phyloP scores from a whole-genome alignment of 2,329 filamentous ascomycete genomes.

The Venturia effusa region DNA sequence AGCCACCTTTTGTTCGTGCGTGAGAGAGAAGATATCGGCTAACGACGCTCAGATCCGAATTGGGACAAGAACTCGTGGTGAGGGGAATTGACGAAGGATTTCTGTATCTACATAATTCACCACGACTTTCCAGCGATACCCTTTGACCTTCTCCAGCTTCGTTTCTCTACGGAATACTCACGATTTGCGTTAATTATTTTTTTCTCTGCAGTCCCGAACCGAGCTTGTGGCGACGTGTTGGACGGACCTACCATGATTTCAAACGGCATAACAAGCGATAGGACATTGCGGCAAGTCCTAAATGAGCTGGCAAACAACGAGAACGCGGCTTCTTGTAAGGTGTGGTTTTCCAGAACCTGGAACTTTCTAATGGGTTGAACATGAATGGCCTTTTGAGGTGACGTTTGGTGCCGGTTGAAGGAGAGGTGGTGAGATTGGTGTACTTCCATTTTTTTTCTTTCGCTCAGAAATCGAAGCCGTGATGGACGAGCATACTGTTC shows the following conservation, averaged over 20 bases:
- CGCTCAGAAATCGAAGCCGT: not conserved
- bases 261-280: too few species aligned
- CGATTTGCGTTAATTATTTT: not conserved
- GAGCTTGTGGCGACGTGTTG: not conserved
- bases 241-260: not conserved
- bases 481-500: not conserved
- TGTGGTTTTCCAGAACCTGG: not conserved
- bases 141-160: not conserved
- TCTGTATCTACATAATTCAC: not conserved
- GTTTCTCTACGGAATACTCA: not conserved
- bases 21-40: not conserved
- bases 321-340: not conserved
- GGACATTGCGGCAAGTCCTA: too few species aligned
- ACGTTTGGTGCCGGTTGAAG: not conserved
- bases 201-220: not conserved
- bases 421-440: not conserved
- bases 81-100: constrained; percentile 6
- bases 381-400: not conserved
- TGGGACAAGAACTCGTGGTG: constrained; percentile 89
- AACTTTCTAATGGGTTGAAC: not conserved
- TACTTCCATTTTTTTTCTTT: not conserved
- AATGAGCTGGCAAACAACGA: not conserved
- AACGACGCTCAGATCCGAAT: constrained; percentile 53
- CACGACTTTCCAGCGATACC: not conserved
- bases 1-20: constrained; percentile 19